phyloP scores from a whole-genome alignment of 2,329 filamentous ascomycete genomes.

The Fusarium sp. region DNA sequence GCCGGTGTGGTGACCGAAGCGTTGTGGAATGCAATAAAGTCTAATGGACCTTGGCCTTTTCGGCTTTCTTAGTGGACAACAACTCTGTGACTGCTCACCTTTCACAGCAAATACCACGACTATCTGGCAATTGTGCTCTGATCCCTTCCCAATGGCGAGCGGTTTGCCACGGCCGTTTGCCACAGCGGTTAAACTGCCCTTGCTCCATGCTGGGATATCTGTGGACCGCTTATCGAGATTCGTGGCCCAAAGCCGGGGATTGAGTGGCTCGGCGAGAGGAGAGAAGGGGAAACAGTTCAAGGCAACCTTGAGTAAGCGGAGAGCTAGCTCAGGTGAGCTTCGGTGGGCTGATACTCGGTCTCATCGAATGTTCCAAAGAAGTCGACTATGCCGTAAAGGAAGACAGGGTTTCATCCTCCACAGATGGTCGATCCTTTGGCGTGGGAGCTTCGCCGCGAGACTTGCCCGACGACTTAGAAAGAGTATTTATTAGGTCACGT shows the following conservation, averaged over 20 bases:
- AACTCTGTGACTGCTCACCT: constrained; percentile 21
- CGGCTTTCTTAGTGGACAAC: neutral
- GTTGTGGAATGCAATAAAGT: constrained; percentile 9
- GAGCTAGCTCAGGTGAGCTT: constrained; percentile 23
- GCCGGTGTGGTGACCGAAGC: constrained; percentile 24
- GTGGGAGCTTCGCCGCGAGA: constrained; percentile 1
- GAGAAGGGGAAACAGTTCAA: neutral
- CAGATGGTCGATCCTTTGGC: neutral
- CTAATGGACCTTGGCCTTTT: neutral
- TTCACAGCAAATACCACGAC: neutral
- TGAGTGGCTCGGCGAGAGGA: constrained; percentile 6
- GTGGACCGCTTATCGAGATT: constrained; percentile 35
- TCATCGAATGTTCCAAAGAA: constrained; percentile 36
- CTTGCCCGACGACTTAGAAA: constrained; percentile 11
- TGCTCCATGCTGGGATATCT: constrained; percentile 18
- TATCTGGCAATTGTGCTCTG: constrained; percentile 23
- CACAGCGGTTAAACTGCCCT: constrained; percentile 21
- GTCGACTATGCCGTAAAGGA: constrained; percentile 9
- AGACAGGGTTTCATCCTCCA: constrained; percentile 4
- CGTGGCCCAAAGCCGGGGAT: constrained; percentile 12
- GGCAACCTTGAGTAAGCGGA: constrained; percentile 2
- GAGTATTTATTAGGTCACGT: constrained; percentile 28
- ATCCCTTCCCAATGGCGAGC: neutral
- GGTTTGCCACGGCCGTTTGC: constrained; percentile 24
- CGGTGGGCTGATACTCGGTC: constrained; percentile 25